These are phyloP conservation scores for Tephrocybe sp. DNA, from an alignment of 768 basidiomycete genomes.

Conservation along the genomic window DNA sequence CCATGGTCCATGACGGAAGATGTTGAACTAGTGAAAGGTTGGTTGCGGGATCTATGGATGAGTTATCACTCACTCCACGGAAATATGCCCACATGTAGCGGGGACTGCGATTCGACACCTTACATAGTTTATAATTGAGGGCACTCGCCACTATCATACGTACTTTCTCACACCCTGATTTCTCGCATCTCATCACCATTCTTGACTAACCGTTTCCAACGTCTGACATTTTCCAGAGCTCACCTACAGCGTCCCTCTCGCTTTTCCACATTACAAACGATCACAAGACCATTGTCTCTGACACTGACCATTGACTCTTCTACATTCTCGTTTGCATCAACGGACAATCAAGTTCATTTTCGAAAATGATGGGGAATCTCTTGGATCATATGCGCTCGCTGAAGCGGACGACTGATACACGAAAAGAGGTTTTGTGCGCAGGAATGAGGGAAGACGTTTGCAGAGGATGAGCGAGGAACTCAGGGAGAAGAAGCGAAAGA, in stretches of 20 bases:
- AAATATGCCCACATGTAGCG: conserved; percentile 19
- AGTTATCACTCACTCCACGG: conserved; percentile 18
- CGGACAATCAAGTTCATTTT: conserved; percentile 93
- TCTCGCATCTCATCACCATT: no score
- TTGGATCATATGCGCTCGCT: conserved; percentile 81
- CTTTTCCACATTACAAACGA: no score
- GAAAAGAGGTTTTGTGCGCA: conserved; percentile 60
- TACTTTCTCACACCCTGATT: no score
- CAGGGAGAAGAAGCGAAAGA: conserved; percentile 90
- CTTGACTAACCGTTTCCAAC: no score
- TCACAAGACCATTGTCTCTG: no score
- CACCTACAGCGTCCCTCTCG: no score
- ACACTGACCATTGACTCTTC: no score
- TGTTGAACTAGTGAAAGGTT: conserved; percentile 4
- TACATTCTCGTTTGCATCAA: no score
- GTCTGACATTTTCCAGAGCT: no score
- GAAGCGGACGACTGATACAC: conserved; percentile 70
- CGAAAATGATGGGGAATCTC: conserved; percentile 81
- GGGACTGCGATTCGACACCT: conserved; percentile 5
- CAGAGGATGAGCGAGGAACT: conserved; percentile 68
- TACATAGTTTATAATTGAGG: no score
- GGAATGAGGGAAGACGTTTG: conserved; percentile 67
- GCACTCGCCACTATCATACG: no score
- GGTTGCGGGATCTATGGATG: conserved; percentile 2
- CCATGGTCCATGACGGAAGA: conserved; percentile 21